A percentile compares a stretch with the other conserved stretches of the same genome.
Evolutionary conservation across 73 alveolate species (phyloP).

Genomic region (Paramecium pentaurelia): DNA sequence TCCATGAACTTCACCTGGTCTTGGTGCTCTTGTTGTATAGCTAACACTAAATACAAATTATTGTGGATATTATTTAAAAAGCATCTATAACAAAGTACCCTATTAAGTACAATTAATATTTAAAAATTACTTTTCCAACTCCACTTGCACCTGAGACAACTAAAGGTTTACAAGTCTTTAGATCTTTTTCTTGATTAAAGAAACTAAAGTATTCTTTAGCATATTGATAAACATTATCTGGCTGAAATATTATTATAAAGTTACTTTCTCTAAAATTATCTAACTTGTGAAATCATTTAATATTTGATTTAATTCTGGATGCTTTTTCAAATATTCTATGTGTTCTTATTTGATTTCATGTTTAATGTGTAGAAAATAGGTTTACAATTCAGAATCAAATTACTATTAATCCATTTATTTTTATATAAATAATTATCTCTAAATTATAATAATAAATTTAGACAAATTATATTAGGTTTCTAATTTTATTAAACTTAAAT

Average conservation of each 20-base stretch:
- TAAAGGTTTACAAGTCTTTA: not conserved
- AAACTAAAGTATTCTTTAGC: slow-evolving; percentile 39
- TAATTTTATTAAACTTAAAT: too few species aligned
- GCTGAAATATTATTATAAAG: not conserved
- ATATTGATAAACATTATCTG: slow-evolving; percentile 29
- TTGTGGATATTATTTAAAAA: slow-evolving; percentile 67
- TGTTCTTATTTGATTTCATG: slow-evolving; percentile 34
- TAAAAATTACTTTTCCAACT: slow-evolving; percentile 66
- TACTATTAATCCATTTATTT: not conserved
- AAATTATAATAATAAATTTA: not conserved
- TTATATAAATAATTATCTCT: too few species aligned
- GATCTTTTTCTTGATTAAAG: slow-evolving; percentile 43
- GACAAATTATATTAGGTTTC: too few species aligned
- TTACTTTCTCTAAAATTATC: not conserved
- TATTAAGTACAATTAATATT: not conserved
- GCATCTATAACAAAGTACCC: slow-evolving; percentile 70
- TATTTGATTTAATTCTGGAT: slow-evolving; percentile 11
- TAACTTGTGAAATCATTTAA: slow-evolving; percentile 30
- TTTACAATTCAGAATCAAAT: slow-evolving; percentile 38
- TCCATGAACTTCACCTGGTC: slow-evolving; percentile 81
- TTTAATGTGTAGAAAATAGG: slow-evolving; percentile 19
- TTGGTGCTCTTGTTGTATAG: slow-evolving; percentile 73
- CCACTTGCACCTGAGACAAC: slow-evolving; percentile 85
- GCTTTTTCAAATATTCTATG: not conserved
- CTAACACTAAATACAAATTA: slow-evolving; percentile 70